Conservation (phyloP, 2,329 filamentous ascomycete genomes). For the Xylaria sp. region DNA sequence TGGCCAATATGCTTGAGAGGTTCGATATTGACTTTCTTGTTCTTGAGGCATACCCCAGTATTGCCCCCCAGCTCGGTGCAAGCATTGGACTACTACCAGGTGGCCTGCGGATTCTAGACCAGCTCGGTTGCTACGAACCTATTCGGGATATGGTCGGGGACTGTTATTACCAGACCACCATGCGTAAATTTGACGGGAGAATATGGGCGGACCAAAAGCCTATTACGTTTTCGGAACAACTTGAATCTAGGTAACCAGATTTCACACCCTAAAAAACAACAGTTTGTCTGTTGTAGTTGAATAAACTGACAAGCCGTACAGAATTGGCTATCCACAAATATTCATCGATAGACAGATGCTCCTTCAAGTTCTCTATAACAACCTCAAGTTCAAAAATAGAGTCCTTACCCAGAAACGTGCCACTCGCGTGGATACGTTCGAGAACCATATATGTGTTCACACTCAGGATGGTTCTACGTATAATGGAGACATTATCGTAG, state of each 20-base stretch:
- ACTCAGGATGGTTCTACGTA: background rate
- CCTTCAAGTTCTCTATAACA: background rate
- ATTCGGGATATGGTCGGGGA: no score
- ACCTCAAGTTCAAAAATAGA: background rate
- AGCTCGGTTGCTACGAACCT: background rate
- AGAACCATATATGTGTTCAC: background rate
- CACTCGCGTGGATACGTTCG: background rate
- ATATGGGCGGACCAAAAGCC: no score
- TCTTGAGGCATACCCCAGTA: background rate
- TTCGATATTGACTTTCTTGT: background rate
- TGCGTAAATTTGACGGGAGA: no score
- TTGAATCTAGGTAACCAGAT: no score
- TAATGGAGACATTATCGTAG: background rate
- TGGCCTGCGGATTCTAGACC: background rate
- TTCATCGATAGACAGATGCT: background rate
- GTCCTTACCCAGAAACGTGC: background rate
- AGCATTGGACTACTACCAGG: background rate
- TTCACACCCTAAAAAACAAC: no score
- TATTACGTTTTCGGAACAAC: no score
- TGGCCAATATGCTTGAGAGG: background rate
- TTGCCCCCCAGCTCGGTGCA: background rate
- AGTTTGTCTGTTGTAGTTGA: no score
- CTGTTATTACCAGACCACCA: no score
- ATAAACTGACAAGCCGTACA: background rate
- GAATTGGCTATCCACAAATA: background rate